Evolutionary conservation across 768 basidiomycete genomes (phyloP).

Genomic region (Suillus fuscotomentosus): DNA sequence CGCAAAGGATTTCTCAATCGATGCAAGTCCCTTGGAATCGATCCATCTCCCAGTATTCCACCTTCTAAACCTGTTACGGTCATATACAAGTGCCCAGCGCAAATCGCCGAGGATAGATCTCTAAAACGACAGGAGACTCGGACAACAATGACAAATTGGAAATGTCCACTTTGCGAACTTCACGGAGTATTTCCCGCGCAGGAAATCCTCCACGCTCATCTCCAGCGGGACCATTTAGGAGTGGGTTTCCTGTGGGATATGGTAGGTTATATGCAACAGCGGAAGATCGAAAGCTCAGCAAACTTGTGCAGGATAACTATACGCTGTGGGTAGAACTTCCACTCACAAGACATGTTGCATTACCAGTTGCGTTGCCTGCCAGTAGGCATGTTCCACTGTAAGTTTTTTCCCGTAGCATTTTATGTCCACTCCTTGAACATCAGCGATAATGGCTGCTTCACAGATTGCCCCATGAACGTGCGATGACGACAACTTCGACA

Average conservation of each 20-base stretch:
- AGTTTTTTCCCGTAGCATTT: background rate
- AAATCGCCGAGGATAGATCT: constrained; percentile 9
- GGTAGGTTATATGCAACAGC: constrained; percentile 13
- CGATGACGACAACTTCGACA: background rate
- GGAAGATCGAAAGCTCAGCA: background rate
- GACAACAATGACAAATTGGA: constrained; percentile 35
- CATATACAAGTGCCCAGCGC: constrained; percentile 18
- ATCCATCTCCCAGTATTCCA: constrained; percentile 22
- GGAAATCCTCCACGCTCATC: constrained; percentile 45
- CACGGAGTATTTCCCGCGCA: constrained; percentile 41
- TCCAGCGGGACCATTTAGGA: constrained; percentile 48
- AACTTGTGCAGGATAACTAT: constrained; percentile 7
- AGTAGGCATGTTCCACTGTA: background rate
- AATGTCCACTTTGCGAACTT: constrained; percentile 56
- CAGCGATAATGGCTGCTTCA: background rate
- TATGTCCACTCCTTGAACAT: background rate
- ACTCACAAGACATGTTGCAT: background rate
- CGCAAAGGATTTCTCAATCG: constrained; percentile 44
- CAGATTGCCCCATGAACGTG: background rate
- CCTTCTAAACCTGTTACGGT: constrained; percentile 22
- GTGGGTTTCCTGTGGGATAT: constrained; percentile 39
- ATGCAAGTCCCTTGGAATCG: constrained; percentile 39
- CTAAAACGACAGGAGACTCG: constrained; percentile 13
- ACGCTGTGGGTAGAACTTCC: constrained; percentile 10
- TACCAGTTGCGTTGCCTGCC: background rate